These are phyloP conservation scores for Agaricales sp. DNA, from an alignment of 1,284 basidiomycete species.

Conservation along the genomic window DNA sequence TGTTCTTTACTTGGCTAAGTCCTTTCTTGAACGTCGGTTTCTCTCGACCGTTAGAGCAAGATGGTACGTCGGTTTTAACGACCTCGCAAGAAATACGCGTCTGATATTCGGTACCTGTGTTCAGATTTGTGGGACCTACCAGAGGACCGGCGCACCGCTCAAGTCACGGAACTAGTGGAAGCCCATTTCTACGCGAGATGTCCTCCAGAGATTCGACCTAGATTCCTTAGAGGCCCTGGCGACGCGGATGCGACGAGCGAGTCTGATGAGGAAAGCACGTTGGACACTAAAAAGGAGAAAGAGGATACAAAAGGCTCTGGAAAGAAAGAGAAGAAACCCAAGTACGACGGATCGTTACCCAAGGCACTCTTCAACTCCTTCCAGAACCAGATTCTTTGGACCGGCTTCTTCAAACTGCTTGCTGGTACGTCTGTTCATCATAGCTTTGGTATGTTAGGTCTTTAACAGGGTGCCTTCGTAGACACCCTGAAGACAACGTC, in stretches of 20 bases:
- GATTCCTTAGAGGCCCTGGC: conserved; percentile 12
- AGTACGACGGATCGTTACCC: conserved; percentile 49
- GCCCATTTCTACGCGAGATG: conserved; percentile 37
- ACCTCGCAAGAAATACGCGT: background rate
- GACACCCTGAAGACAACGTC: conserved; percentile 50
- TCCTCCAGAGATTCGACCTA: conserved; percentile 35
- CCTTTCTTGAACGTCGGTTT: conserved; percentile 45
- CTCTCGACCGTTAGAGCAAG: conserved; percentile 43
- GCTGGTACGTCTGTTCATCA: conserved; percentile 29
- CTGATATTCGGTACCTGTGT: background rate
- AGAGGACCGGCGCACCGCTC: conserved; percentile 22
- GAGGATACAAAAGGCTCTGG: background rate
- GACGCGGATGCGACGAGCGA: background rate
- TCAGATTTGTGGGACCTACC: conserved; percentile 47
- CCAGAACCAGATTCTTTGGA: conserved; percentile 41
- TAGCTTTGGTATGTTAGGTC: background rate
- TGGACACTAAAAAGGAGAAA: background rate
- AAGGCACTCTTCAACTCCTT: conserved; percentile 49
- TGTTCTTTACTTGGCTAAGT: conserved; percentile 40
- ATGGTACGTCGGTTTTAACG: conserved; percentile 24
- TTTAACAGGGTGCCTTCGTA: conserved; percentile 14
- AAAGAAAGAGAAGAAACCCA: conserved; percentile 11
- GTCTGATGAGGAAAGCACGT: conserved; percentile 3
- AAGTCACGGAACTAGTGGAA: conserved; percentile 33
- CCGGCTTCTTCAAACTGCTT: conserved; percentile 43